Evolutionary conservation across 257 asterid species (phyloP), one percentile per base, ranked within the genome.

Genomic region (Rubia yunnanensis): DNA sequence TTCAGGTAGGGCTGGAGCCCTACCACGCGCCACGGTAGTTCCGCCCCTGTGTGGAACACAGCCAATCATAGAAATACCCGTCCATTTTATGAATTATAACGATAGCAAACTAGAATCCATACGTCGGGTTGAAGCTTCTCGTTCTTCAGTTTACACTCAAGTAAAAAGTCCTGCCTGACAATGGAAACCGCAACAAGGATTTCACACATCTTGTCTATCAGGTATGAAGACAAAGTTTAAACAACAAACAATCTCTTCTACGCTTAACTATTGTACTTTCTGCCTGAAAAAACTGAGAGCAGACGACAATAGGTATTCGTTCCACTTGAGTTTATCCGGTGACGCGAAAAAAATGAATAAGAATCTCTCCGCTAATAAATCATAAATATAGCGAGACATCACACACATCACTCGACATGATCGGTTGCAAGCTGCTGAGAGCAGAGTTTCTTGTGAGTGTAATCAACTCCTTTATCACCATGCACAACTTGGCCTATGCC

Each of bases 401-500:
- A 14, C 49, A 14, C 52, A n/a, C n/a, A n/a, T n/a, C n/a, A n/a
- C 52, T 44, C 52, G 4, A 39, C 48, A 44, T 15, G 52, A 20
- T 15, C 23, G 5, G 6, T 23, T 22, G 13, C 13, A 53, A 20
- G 59, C 59, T 53, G 30, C 23, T 70, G 35, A 20, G 26, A 38
- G 5, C 1, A 63, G 24, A 85, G 74, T 63, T 78, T 79, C 85
- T 74, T 84, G 90, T 86, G 94, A 30, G 88, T 81, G 76, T 86
- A 86, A 35, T 74, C 78, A 3, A 86, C 73, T 44, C 68, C 90
- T 69, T 73, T 73, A 67, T 86, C 94, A 39, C 90, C 90, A 60
- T 78, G 74, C 41, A 86, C 94, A 56, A 86, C 88, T 59, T 86
- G 88, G 13, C 94, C 94, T 49, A 58, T 74, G 59, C 94, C 94